Evolutionary conservation across 192 early-diverging fungal species (phyloP).

Genomic region (Jimgerdemannia flammicorona): DNA sequence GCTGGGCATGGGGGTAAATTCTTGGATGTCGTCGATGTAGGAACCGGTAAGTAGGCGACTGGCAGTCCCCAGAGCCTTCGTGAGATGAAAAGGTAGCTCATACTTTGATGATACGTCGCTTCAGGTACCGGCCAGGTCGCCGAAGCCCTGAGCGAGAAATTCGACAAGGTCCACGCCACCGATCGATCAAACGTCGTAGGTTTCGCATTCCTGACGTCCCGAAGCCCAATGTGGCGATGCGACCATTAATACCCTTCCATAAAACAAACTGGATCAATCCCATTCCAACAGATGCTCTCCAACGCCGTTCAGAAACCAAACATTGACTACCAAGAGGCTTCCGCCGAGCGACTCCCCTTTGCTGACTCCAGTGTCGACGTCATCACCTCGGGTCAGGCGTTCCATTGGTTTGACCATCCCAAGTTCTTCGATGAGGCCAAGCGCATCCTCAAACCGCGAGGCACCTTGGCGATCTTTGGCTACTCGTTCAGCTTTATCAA

Average conservation of each 20-base stretch:
- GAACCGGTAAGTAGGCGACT: conserved; percentile 22
- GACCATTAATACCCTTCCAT: no score
- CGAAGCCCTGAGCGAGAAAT: conserved; percentile 36
- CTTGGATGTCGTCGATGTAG: conserved; percentile 47
- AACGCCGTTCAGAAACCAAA: conserved; percentile 33
- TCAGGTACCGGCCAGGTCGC: conserved; percentile 49
- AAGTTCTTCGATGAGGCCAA: conserved; percentile 52
- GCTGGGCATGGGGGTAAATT: conserved; percentile 26
- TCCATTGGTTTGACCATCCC: conserved; percentile 56
- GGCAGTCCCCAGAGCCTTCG: no score
- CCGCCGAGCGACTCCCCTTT: conserved; percentile 37
- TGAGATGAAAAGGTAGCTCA: no score
- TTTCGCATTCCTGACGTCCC: background rate
- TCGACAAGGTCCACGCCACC: conserved; percentile 42
- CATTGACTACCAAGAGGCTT: conserved; percentile 33
- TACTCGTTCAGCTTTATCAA: conserved; percentile 43
- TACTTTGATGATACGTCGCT: no score
- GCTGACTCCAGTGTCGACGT: conserved; percentile 33
- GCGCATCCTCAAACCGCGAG: conserved; percentile 56
- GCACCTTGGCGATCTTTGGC: conserved; percentile 51
- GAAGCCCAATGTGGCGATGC: background rate
- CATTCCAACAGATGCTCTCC: conserved; percentile 28
- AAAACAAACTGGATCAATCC: background rate
- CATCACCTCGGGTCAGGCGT: conserved; percentile 41
- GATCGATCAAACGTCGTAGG: conserved; percentile 15